Conservation (phyloP, 2,329 filamentous ascomycete genomes). For the Chaetothyriales sp. region DNA sequence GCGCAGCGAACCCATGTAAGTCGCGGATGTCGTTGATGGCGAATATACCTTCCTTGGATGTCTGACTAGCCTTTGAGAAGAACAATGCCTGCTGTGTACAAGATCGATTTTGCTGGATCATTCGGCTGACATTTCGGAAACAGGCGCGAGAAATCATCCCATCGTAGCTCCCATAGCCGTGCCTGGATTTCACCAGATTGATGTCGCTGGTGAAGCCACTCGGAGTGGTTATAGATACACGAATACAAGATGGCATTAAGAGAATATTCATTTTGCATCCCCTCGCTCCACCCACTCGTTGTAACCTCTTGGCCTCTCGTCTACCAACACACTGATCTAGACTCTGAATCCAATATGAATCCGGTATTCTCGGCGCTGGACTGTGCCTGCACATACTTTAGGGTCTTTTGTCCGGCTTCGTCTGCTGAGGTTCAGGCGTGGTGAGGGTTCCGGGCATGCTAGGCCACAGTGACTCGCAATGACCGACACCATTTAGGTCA, state of each 20-base stretch:
- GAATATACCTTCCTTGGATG: constrained; percentile 37
- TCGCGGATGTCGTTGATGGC: constrained; percentile 33
- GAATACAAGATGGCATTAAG: no score
- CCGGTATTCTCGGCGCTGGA: neutral
- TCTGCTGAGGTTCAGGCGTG: neutral
- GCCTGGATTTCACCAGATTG: neutral
- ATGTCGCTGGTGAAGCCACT: no score
- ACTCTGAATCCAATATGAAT: no score
- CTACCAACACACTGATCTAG: no score
- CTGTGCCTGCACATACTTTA: neutral
- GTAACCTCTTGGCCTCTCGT: no score
- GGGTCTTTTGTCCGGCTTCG: neutral
- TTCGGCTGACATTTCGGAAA: neutral
- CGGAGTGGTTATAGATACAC: no score
- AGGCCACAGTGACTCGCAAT: no score
- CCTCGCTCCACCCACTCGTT: no score
- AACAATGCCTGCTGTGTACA: neutral
- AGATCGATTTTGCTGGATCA: neutral
- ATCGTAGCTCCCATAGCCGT: neutral
- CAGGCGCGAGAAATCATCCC: neutral
- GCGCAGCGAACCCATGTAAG: constrained; percentile 34
- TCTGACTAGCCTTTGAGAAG: constrained; percentile 26
- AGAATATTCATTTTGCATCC: no score
- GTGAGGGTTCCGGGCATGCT: no score
- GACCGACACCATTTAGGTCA: no score